These are phyloP conservation scores for Teratosphaeria nubilosa DNA, from an alignment of 2,329 filamentous ascomycete species.

Conservation along the genomic window DNA sequence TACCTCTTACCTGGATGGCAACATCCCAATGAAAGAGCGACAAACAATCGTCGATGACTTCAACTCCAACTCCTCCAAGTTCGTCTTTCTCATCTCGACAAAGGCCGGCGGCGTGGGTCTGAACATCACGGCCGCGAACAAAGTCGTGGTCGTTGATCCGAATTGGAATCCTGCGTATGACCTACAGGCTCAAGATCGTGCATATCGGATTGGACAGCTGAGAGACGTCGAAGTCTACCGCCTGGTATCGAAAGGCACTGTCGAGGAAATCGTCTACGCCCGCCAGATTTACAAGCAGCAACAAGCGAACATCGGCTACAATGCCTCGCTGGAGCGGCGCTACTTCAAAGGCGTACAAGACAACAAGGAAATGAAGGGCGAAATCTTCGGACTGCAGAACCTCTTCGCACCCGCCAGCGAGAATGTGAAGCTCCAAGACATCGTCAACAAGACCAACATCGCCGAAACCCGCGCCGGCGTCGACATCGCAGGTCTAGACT, in stretches of 20 bases:
- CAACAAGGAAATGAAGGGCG: constrained; percentile 69
- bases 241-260: constrained; percentile 79
- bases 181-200: constrained; percentile 88
- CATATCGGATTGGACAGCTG: constrained; percentile 88
- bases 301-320: constrained; percentile 95
- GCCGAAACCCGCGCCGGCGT: constrained; percentile 86
- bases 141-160: constrained; percentile 92
- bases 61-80: constrained; percentile 76
- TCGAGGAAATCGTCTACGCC: constrained; percentile 95
- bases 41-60: constrained; percentile 75
- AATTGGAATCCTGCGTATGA: constrained; percentile 97
- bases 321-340: constrained; percentile 77
- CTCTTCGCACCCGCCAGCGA: constrained; percentile 74
- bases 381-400: constrained; percentile 86
- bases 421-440: constrained; percentile 76
- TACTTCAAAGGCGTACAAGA: constrained; percentile 96
- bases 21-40: constrained; percentile 72
- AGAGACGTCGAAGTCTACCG: constrained; percentile 93
- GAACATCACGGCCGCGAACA: constrained; percentile 96
- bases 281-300: constrained; percentile 98
- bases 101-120: constrained; percentile 86
- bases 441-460: constrained; percentile 96
- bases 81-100: constrained; percentile 92
- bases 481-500: constrained; percentile 64
- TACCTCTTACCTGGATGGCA: constrained; percentile 81